Evolutionary conservation across 805 yeast genomes (phyloP).

Genomic region (Ogataea siamensis): DNA sequence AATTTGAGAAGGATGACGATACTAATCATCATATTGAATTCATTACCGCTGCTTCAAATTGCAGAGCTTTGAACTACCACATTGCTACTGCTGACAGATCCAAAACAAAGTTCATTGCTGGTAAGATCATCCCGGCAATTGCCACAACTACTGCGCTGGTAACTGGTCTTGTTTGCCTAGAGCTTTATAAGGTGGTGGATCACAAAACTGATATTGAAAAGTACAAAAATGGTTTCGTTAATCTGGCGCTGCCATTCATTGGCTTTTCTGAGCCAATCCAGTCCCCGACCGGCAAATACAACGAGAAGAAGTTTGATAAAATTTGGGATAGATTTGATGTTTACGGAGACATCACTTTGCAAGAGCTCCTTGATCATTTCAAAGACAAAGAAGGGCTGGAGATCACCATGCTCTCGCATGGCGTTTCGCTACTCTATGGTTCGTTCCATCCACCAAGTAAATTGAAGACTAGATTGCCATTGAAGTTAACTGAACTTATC

Average conservation of each 20-base stretch:
- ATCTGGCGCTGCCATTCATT: conserved; percentile 90
- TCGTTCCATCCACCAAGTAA: conserved; percentile 92
- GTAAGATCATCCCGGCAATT: conserved; percentile 97
- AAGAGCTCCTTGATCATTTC: conserved; percentile 71
- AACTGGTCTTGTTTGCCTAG: conserved; percentile 91
- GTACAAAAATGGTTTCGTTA: conserved; percentile 89
- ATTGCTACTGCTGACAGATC: conserved; percentile 86
- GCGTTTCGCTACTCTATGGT: conserved; percentile 86
- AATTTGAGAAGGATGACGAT: conserved; percentile 98
- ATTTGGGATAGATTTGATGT: conserved; percentile 96
- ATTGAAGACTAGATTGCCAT: conserved; percentile 66
- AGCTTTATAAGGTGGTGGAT: conserved; percentile 85
- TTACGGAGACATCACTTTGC: conserved; percentile 71
- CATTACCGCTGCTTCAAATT: conserved; percentile 91
- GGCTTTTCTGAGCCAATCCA: conserved; percentile 96
- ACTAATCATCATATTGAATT: conserved; percentile 95
- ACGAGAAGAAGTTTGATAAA: conserved; percentile 72
- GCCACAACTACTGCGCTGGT: conserved; percentile 99
- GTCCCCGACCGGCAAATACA: conserved; percentile 79
- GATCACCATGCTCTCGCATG: conserved; percentile 88
- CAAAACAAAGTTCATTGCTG: conserved; percentile 96
- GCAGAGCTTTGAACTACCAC: conserved; percentile 88
- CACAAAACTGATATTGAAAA: conserved; percentile 72
- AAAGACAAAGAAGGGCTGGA: conserved; percentile 80
- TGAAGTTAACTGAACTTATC: conserved; percentile 72